Evolutionary conservation across 768 basidiomycete genomes (phyloP), one percentile per base, ranked within the genome.

Genomic region (Tephrocybe sp.): DNA sequence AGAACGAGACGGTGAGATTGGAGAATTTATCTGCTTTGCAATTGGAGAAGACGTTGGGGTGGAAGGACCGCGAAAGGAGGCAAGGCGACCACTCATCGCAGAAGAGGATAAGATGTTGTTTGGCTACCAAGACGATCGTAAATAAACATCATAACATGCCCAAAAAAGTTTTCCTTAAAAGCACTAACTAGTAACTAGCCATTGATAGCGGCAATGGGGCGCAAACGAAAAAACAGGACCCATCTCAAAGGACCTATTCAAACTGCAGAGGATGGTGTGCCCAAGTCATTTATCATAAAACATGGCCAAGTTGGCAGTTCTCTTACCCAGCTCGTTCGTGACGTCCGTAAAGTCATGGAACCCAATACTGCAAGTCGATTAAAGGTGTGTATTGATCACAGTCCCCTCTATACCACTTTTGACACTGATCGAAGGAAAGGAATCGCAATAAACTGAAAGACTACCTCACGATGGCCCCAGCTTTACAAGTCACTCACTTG

Each of bases 271-370:
- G 63, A 69, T 1, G 72, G 67, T 52, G 70, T 70, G 0, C 96
- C 96, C 4, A 96, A 90, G 72, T 94, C 93, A 0, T 98, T 99
- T 63, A 89, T 99, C 52, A 90, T 99, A 65, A 96, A 95, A 68
- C 92, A 95, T 71, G 97, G 97, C 35, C 84, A 86, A 51, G 94
- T 98, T 26, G 96, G 97, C 16, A 75, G 80, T 43, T 92, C 92
- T 7, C 73, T 98, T 49, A 71, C 84, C 4, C 91, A 94, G 63
- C 86, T 99, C 33, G 95, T 98, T 16, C 81, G 90, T 49, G 96
- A 99, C 71, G 73, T 97, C 63, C 78, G 97, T 62, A 90, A 91
- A 68, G 91, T 97, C 53, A 92, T 99, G 91, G 97, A 99, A 66
- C 97, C 97, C 53, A 92, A 98, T 63, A 99, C 97, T 12, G 97